Evolutionary conservation across 495 filamentous ascomycete genomes (phyloP), one percentile per base, ranked within the genome.

Genomic region (Penicillium maclennaniae): DNA sequence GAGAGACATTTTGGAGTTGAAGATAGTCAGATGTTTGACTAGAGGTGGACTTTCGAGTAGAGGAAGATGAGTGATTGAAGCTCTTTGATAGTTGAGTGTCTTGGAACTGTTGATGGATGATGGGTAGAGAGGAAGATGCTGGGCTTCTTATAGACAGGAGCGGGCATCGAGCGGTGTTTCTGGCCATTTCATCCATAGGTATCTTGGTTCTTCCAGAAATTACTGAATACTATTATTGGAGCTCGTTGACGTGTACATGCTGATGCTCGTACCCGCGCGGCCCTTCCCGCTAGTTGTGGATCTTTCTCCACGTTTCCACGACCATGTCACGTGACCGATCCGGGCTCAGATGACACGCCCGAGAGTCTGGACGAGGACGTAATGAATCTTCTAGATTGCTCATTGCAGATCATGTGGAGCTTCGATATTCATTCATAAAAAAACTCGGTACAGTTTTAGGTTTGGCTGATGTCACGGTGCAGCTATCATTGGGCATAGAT

Each of bases 1-100:
- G 59, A 74, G 68, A 69, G 71, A 68, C 70, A 76, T 73, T 54
- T 45, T 59, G 45, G 38, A 50, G 46, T 46, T 45, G 43, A 43
- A 27, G 34, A 39, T 45, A 40, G 38, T 19, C 14, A 46, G 12
- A 28, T 15, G 15, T 23, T 37, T 37, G 46, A 51, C 34, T 49
- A 7, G n/a, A 12, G n/a, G 34, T 37, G 1, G 34, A 37, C 9
- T 10, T 23, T 23, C 23, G 5, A 23, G 23, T 23, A 23, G 23
- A 2, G 23, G 34, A 37, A 12, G 34, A 45, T 36, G 38, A 43
- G 38, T 26, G 45, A 10, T 59, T 40, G 49, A 47, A 27, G 25
- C 21, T 38, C 56, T 23, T 23, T 23, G 23, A 46, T 48, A 41
- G 41, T 43, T 16, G n/a, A n/a, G n/a, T 42, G 42, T 27, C 9